Evolutionary conservation across 2,329 filamentous ascomycete genomes (phyloP).

Genomic region (Clonostachys byssicola): DNA sequence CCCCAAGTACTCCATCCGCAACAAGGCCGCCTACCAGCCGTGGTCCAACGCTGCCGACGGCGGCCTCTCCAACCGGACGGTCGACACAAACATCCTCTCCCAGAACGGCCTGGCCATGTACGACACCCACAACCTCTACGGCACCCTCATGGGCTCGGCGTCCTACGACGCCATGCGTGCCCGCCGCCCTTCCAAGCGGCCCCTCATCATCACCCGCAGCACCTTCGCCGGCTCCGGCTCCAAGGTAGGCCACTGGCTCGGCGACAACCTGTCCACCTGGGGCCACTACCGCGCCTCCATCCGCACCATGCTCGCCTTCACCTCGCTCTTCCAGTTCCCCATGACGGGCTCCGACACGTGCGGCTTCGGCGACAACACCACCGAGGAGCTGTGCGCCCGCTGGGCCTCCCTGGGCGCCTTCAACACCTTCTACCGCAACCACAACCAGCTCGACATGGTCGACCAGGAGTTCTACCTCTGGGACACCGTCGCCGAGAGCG

Average conservation of each 20-base stretch:
- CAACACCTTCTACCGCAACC: constrained; percentile 68
- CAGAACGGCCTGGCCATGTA: constrained; percentile 71
- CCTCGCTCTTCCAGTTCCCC: constrained; percentile 62
- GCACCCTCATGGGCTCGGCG: constrained; percentile 70
- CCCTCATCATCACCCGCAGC: constrained; percentile 79
- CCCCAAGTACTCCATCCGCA: constrained; percentile 74
- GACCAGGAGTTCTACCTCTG: constrained; percentile 69
- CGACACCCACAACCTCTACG: constrained; percentile 78
- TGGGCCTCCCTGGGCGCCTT: constrained; percentile 70
- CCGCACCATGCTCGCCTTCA: constrained; percentile 71
- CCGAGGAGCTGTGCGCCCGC: constrained; percentile 60
- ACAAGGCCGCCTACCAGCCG: constrained; percentile 51
- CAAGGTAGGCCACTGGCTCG: constrained; percentile 79
- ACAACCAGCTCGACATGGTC: constrained; percentile 43
- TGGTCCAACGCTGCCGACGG: constrained; percentile 51
- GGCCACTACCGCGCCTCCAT: constrained; percentile 74
- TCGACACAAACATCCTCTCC: constrained; percentile 76
- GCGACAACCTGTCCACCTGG: constrained; percentile 69
- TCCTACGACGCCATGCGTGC: constrained; percentile 68
- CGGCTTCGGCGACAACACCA: constrained; percentile 65
- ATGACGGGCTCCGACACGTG: constrained; percentile 74
- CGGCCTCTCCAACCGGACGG: constrained; percentile 53
- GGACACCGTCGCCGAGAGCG: constrained; percentile 57
- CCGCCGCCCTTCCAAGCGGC: constrained; percentile 64
- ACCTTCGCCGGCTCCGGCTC: constrained; percentile 76